These are phyloP conservation scores for Talinum fruticosum DNA, from an alignment of 148 eudicot species.

Conservation along the genomic window DNA sequence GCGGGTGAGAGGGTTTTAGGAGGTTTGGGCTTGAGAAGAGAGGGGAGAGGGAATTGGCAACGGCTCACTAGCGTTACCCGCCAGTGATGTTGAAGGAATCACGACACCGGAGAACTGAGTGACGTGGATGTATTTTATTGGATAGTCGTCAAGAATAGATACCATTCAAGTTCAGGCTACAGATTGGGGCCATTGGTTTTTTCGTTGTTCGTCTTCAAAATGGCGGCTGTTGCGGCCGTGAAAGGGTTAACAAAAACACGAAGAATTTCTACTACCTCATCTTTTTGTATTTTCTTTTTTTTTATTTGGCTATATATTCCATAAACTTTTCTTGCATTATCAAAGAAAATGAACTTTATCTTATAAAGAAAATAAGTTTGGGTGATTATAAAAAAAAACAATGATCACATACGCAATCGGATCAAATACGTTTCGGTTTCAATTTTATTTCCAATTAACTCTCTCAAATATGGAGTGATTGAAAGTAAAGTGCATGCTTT, in stretches of 20 bases:
- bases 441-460: too few relatives aligned
- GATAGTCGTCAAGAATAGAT: neutral
- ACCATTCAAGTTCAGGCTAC: neutral
- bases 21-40: neutral
- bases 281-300: too few relatives aligned
- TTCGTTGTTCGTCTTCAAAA: neutral
- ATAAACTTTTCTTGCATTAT: too few relatives aligned
- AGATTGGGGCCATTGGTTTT: neutral
- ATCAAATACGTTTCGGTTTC: too few relatives aligned
- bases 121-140: neutral
- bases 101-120: neutral
- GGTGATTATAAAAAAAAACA: too few relatives aligned
- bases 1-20: conserved; percentile 1
- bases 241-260: neutral
- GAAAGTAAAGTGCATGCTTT: too few relatives aligned
- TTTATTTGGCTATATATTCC: too few relatives aligned
- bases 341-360: too few relatives aligned
- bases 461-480: too few relatives aligned
- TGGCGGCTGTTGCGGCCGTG: conserved; percentile 4
- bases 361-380: too few relatives aligned
- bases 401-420: too few relatives aligned
- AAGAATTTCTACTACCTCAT: too few relatives aligned
- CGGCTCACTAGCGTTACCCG: neutral
- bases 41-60: neutral
- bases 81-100: neutral